phyloP scores from a whole-genome alignment of 1,284 basidiomycete species.

The Phellopilus nigrolimitatus region DNA sequence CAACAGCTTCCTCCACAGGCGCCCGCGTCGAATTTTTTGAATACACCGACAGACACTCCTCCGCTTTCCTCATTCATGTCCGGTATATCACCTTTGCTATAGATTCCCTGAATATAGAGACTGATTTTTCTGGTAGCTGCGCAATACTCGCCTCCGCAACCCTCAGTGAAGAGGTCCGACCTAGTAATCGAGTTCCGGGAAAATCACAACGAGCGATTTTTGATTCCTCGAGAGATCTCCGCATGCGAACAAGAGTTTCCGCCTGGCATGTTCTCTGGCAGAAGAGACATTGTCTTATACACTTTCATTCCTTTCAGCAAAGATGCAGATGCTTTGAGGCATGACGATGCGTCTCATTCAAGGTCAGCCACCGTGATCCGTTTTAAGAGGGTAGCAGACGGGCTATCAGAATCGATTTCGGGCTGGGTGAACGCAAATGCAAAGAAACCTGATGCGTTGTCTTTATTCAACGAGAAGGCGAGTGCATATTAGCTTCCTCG shows the following conservation, averaged over 20 bases:
- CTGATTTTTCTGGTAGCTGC: not conserved
- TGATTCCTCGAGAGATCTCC: conserved; percentile 56
- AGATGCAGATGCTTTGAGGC: not conserved
- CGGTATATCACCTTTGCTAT: not conserved
- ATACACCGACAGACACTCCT: conserved; percentile 1
- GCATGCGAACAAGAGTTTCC: conserved; percentile 36
- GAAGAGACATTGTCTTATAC: conserved; percentile 15
- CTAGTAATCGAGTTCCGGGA: conserved; percentile 67
- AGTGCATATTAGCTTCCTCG: not conserved
- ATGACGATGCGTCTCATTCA: not conserved
- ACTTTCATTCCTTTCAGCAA: conserved; percentile 13
- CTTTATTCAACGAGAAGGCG: conserved; percentile 15
- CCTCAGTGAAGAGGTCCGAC: conserved; percentile 49
- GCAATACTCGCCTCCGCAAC: conserved; percentile 5
- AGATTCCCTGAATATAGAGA: no score
- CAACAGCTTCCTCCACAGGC: not conserved
- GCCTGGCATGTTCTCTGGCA: not conserved
- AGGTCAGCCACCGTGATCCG: conserved; percentile 8
- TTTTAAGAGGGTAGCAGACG: not conserved
- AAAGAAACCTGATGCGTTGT: conserved; percentile 1
- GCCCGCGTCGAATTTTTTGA: not conserved
- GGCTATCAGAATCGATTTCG: conserved; percentile 8
- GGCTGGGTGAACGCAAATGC: conserved; percentile 18
- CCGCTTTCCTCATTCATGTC: not conserved
- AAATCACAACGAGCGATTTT: conserved; percentile 51